Percentiles rank a stretch among this genome's conserved stretches.
phyloP scores from a whole-genome alignment of 306 rosid species.

The Cicer judaicum region DNA sequence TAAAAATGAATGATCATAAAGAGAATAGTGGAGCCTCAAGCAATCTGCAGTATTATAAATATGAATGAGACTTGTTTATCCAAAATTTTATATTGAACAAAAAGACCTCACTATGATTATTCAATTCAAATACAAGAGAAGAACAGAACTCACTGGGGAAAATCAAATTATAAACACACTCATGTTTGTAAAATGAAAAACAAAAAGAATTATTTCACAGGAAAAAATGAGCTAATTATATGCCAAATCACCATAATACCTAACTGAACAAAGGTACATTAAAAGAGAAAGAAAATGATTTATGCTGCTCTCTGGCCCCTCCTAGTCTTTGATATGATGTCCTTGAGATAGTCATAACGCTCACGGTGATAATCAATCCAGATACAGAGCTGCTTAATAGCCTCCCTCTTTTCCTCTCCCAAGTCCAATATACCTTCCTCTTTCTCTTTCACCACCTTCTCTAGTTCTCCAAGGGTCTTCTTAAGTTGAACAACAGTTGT shows the following conservation, averaged over 20 bases:
- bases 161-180: constrained; percentile 45
- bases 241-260: constrained; percentile 36
- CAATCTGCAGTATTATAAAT: constrained; percentile 62
- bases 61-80: too few relatives aligned
- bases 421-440: constrained; percentile 62
- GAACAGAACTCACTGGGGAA: constrained; percentile 31
- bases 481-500: constrained; percentile 59
- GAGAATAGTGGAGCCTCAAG: constrained; percentile 85
- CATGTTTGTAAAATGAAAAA: constrained; percentile 17
- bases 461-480: constrained; percentile 66
- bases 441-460: constrained; percentile 75
- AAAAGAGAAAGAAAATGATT: constrained; percentile 25
- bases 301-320: constrained; percentile 68
- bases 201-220: constrained; percentile 43
- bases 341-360: constrained; percentile 77
- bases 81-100: too few relatives aligned
- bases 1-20: constrained; percentile 78
- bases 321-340: constrained; percentile 59
- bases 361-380: constrained; percentile 90
- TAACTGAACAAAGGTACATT: constrained; percentile 39
- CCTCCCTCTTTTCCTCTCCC: constrained; percentile 95
- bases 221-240: constrained; percentile 43
- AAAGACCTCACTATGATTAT: constrained; percentile 10
- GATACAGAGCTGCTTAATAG: constrained; percentile 88
- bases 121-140: constrained; percentile 37